phyloP scores from a whole-genome alignment of 225 moss, liverwort and hornwort species.

The Bryum argenteum region DNA sequence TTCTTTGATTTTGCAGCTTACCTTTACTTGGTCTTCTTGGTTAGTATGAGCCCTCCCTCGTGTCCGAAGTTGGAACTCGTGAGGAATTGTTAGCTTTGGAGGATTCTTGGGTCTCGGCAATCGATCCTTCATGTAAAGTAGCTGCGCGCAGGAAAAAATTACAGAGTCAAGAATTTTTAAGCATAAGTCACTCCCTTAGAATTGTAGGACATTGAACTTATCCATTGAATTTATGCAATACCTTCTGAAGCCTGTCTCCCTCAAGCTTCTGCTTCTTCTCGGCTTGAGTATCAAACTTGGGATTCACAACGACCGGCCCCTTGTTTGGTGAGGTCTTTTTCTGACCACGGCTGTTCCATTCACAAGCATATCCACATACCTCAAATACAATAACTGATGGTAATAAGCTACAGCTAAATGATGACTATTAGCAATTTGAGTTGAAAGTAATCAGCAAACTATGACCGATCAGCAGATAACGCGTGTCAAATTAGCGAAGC shows the following conservation, averaged over 20 bases:
- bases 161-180: neutral
- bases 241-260: constrained; percentile 69
- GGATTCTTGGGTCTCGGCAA: constrained; percentile 44
- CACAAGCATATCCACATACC: constrained; percentile 22
- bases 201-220: neutral
- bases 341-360: constrained; percentile 37
- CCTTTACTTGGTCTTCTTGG: constrained; percentile 32
- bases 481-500: neutral
- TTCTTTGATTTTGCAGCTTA: neutral
- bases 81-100: constrained; percentile 46
- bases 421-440: neutral
- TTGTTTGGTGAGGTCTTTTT: constrained; percentile 34
- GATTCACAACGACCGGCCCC: constrained; percentile 23
- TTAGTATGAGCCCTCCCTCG: constrained; percentile 38
- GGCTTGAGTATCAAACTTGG: constrained; percentile 49
- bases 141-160: constrained; percentile 27
- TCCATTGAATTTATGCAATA: constrained; percentile 22
- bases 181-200: neutral
- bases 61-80: constrained; percentile 45
- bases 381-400: constrained; percentile 24
- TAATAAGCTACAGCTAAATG: constrained; percentile 19
- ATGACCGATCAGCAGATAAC: neutral
- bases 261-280: constrained; percentile 92
- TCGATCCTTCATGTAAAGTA: constrained; percentile 51
- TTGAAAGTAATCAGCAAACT: neutral